Evolutionary conservation across 805 yeast species (phyloP).

Genomic region (Candida schatavii): DNA sequence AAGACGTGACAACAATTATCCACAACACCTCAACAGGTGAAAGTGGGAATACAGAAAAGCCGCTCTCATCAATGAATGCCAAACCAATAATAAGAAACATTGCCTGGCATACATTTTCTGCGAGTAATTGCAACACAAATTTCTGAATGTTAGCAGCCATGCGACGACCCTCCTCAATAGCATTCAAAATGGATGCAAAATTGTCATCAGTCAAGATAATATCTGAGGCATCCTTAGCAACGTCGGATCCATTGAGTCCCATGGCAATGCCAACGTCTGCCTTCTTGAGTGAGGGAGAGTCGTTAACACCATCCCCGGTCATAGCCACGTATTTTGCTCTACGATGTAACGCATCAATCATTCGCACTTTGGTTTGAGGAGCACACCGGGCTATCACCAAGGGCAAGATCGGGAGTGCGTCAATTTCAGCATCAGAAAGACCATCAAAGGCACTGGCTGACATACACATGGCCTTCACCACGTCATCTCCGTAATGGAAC

Average conservation of each 20-base stretch:
- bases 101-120: slow-evolving; percentile 72
- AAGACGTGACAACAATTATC: slow-evolving; percentile 75
- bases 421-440: slow-evolving; percentile 30
- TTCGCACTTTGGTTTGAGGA: slow-evolving; percentile 40
- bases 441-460: slow-evolving; percentile 36
- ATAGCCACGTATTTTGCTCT: slow-evolving; percentile 36
- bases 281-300: slow-evolving; percentile 71
- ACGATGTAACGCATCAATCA: slow-evolving; percentile 41
- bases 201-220: slow-evolving; percentile 70
- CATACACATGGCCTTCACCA: slow-evolving; percentile 35
- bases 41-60: slow-evolving; percentile 36
- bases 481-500: slow-evolving; percentile 31
- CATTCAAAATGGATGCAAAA: slow-evolving; percentile 74
- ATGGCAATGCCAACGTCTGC: slow-evolving; percentile 84
- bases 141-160: slow-evolving; percentile 78
- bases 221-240: slow-evolving; percentile 81
- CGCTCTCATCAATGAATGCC: slow-evolving; percentile 30
- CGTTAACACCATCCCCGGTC: slow-evolving; percentile 73
- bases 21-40: slow-evolving; percentile 74
- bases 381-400: slow-evolving; percentile 41
- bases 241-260: slow-evolving; percentile 78
- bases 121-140: slow-evolving; percentile 69
- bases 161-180: slow-evolving; percentile 77
- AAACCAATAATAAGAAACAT: slow-evolving; percentile 50
- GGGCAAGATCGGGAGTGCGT: slow-evolving; percentile 36